Percentiles rank a stretch among this genome's conserved stretches.
phyloP scores from a whole-genome alignment of 192 early-diverging fungal genomes.

The Linnemannia hyalina region DNA sequence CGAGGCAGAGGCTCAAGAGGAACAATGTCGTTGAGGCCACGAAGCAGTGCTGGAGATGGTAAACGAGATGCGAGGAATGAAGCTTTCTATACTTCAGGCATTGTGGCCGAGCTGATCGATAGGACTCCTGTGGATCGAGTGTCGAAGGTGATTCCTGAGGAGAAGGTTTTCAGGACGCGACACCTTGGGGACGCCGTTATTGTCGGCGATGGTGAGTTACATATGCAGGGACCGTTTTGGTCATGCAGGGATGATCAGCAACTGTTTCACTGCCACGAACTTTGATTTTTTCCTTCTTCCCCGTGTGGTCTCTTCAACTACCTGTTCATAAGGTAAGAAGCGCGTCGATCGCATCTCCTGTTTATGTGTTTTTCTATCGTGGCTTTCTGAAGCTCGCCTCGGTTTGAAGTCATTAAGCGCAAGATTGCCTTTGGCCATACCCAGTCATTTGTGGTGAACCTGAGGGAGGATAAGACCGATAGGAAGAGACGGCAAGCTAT shows the following conservation, averaged over 20 bases:
- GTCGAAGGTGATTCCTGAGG: not conserved
- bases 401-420: not conserved
- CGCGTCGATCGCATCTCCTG: too few species aligned
- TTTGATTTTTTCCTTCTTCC: too few species aligned
- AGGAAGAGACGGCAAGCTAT: not conserved
- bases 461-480: not conserved
- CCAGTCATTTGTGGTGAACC: not conserved
- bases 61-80: not conserved
- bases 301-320: too few species aligned
- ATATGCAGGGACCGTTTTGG: too few species aligned
- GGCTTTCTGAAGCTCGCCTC: too few species aligned
- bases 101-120: not conserved
- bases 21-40: not conserved
- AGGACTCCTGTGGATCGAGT: not conserved
- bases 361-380: too few species aligned
- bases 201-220: too few species aligned
- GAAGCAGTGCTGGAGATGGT: not conserved
- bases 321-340: too few species aligned
- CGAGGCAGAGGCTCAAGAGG: not conserved
- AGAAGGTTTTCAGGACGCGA: too few species aligned
- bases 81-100: not conserved
- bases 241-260: too few species aligned
- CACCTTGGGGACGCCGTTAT: too few species aligned
- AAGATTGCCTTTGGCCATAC: not conserved
- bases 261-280: too few species aligned